Conservation (phyloP, 164 flowering plant species). For the Malania oleifera region DNA sequence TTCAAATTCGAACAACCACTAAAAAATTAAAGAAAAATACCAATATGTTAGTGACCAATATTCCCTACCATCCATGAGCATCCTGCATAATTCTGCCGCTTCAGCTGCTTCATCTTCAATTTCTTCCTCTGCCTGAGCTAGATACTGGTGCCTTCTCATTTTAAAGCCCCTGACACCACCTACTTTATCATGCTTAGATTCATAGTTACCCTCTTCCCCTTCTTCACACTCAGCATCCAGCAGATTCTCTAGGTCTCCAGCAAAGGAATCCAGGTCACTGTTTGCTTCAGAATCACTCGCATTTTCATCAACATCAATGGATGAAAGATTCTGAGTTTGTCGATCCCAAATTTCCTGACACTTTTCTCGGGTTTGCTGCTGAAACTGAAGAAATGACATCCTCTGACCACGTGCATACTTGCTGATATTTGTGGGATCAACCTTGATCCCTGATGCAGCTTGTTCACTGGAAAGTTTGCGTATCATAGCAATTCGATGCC, state of each 20-base stretch:
- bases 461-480: slow-evolving; percentile 98
- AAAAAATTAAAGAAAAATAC: no score
- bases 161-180: slow-evolving; percentile 84
- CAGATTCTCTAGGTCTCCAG: slow-evolving; percentile 94
- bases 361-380: slow-evolving; percentile 95
- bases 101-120: slow-evolving; percentile 97
- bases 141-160: slow-evolving; percentile 77
- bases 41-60: neutral
- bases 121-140: slow-evolving; percentile 81
- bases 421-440: slow-evolving; percentile 79
- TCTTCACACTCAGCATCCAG: slow-evolving; percentile 93
- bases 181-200: slow-evolving; percentile 46
- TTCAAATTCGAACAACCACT: no score
- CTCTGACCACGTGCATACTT: slow-evolving; percentile 97
- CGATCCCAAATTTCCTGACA: slow-evolving; percentile 99
- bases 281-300: slow-evolving; percentile 92
- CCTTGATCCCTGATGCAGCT: slow-evolving; percentile 87
- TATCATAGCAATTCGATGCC: slow-evolving; percentile 98
- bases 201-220: slow-evolving; percentile 53
- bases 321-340: slow-evolving; percentile 74
- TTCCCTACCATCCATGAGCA: slow-evolving; percentile 91
- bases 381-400: slow-evolving; percentile 97
- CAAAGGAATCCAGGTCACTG: slow-evolving; percentile 97
- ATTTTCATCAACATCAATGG: slow-evolving; percentile 70
- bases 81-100: slow-evolving; percentile 87